Percentiles rank a stretch among this genome's conserved stretches.
phyloP scores from a whole-genome alignment of 169 alveolate species.

The Eimeria sp. region DNA sequence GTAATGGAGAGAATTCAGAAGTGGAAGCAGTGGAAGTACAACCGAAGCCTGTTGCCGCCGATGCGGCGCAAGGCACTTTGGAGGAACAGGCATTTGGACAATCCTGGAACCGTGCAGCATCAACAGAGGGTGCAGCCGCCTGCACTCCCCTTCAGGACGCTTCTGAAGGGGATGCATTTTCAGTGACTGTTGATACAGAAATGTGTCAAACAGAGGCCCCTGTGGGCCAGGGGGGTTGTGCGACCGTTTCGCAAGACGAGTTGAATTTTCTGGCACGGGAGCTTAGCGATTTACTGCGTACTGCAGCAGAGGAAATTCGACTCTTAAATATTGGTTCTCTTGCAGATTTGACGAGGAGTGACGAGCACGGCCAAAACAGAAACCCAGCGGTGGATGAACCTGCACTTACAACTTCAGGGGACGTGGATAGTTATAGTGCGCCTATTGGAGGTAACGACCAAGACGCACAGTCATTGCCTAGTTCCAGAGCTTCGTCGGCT shows the following conservation, averaged over 20 bases:
- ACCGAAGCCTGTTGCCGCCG: constrained; percentile 4
- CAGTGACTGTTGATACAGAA: background rate
- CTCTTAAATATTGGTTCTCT: background rate
- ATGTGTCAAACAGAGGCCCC: background rate
- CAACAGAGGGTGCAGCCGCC: background rate
- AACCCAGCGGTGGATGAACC: background rate
- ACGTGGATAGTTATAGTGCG: background rate
- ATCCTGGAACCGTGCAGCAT: background rate
- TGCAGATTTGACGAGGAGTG: background rate
- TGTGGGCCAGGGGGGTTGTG: background rate
- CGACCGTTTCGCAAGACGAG: constrained; percentile 35
- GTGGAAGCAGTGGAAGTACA: background rate
- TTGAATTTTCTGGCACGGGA: background rate
- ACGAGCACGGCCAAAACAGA: constrained; percentile 1
- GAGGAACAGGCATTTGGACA: background rate
- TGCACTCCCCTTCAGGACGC: constrained; percentile 1
- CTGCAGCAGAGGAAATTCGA: constrained; percentile 45
- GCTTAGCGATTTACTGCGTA: constrained; percentile 1
- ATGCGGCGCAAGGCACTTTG: background rate
- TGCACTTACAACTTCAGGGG: background rate
- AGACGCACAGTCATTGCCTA: background rate
- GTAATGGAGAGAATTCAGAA: background rate
- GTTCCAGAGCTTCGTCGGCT: background rate
- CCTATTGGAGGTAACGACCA: background rate
- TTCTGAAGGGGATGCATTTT: background rate